Conservation (phyloP, 1,284 basidiomycete genomes). For the Taiwanofungus camphoratus region DNA sequence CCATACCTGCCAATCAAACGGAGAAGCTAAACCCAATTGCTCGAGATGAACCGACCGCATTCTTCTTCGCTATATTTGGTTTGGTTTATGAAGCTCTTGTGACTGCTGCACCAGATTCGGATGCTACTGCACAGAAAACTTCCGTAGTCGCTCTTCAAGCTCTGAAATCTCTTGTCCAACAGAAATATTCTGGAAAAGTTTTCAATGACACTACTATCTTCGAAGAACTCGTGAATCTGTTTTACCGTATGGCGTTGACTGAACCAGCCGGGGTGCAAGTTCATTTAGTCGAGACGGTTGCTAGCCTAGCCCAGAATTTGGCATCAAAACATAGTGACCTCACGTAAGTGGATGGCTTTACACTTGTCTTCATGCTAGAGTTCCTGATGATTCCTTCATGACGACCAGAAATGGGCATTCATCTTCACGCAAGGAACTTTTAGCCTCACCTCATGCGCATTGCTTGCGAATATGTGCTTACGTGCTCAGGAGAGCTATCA, state of each 20-base stretch:
- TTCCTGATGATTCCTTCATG: background rate
- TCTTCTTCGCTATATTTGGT: constrained; percentile 90
- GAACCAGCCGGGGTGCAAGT: constrained; percentile 73
- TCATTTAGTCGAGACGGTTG: constrained; percentile 72
- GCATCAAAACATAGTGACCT: constrained; percentile 19
- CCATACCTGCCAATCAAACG: constrained; percentile 17
- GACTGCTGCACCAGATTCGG: constrained; percentile 48
- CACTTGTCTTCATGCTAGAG: too few relatives aligned
- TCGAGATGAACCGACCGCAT: constrained; percentile 70
- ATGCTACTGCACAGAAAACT: constrained; percentile 36
- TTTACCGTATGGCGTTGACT: constrained; percentile 86
- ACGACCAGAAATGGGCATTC: constrained; percentile 31
- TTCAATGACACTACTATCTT: constrained; percentile 80
- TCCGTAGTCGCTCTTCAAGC: constrained; percentile 73
- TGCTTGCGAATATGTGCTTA: constrained; percentile 81
- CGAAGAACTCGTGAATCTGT: constrained; percentile 86
- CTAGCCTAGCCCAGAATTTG: constrained; percentile 58
- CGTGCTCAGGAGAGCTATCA: constrained; percentile 67
- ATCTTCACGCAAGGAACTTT: constrained; percentile 38
- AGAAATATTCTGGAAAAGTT: constrained; percentile 76
- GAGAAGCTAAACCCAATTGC: constrained; percentile 15
- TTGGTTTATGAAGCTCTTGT: constrained; percentile 89
- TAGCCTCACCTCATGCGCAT: constrained; percentile 44
- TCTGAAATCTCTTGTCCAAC: constrained; percentile 72
- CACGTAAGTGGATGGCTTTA: constrained; percentile 7